Evolutionary conservation across 2,329 filamentous ascomycete species (phyloP).

Genomic region (Fusarium algeriense): DNA sequence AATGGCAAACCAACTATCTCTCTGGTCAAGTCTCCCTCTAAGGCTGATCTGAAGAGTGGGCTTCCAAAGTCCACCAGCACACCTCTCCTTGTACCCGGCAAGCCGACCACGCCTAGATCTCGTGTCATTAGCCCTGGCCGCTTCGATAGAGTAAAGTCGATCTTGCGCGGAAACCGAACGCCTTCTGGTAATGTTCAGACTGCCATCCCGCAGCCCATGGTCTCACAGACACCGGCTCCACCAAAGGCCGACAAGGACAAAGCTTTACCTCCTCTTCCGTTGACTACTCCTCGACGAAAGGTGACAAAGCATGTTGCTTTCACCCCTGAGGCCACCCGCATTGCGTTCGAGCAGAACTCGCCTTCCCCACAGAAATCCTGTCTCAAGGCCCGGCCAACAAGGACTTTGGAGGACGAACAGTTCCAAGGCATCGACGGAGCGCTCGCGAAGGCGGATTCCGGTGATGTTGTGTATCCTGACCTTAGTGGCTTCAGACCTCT

Average conservation of each 20-base stretch:
- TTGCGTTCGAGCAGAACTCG: constrained; percentile 58
- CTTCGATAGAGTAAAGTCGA: constrained; percentile 70
- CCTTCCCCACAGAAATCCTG: constrained; percentile 69
- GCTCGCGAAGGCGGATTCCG: constrained; percentile 44
- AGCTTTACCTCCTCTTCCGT: constrained; percentile 63
- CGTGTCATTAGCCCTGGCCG: constrained; percentile 62
- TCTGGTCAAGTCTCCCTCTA: constrained; percentile 59
- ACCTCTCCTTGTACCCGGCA: constrained; percentile 54
- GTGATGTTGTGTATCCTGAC: constrained; percentile 65
- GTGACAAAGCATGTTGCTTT: constrained; percentile 82
- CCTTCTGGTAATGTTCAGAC: constrained; percentile 57
- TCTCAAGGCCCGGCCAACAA: constrained; percentile 56
- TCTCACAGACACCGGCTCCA: constrained; percentile 62
- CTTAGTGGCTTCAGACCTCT: constrained; percentile 58
- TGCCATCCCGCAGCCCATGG: constrained; percentile 60
- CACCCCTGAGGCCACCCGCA: constrained; percentile 74
- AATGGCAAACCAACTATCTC: constrained; percentile 47
- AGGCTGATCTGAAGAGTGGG: constrained; percentile 54
- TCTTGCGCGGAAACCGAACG: constrained; percentile 61
- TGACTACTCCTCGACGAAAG: constrained; percentile 77
- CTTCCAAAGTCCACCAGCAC: constrained; percentile 66
- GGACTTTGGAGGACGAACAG: constrained; percentile 40
- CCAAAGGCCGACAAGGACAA: constrained; percentile 66
- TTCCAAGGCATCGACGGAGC: constrained; percentile 50
- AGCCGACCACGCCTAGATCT: constrained; percentile 51